phyloP scores from a whole-genome alignment of 768 basidiomycete species.

The Amanita pseudoporphyria region DNA sequence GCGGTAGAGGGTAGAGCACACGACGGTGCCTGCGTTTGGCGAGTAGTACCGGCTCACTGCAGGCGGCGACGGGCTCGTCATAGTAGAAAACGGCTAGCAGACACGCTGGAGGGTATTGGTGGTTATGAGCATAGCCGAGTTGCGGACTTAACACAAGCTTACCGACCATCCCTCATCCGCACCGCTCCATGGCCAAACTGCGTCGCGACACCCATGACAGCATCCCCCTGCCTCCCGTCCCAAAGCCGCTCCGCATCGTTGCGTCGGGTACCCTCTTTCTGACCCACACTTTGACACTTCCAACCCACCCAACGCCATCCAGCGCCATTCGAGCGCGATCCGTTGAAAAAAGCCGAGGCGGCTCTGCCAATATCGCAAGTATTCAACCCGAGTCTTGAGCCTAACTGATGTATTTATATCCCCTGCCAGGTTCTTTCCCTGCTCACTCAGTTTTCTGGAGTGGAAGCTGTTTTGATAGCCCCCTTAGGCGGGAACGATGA shows the following conservation, averaged over 20 bases:
- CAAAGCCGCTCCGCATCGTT: conserved; percentile 56
- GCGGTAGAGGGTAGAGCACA: conserved; percentile 33
- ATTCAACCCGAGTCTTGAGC: neutral
- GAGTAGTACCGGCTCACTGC: conserved; percentile 14
- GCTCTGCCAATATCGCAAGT: conserved; percentile 51
- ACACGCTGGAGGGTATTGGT: neutral
- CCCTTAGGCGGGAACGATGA: conserved; percentile 67
- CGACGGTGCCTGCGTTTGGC: conserved; percentile 29
- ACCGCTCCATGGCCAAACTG: conserved; percentile 18
- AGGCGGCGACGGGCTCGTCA: neutral
- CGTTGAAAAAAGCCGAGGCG: conserved; percentile 58
- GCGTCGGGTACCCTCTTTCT: conserved; percentile 76
- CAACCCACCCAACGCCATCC: conserved; percentile 46
- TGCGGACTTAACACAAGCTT: too few relatives aligned
- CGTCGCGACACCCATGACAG: conserved; percentile 32
- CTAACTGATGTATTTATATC: conserved; percentile 5
- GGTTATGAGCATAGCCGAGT: too few relatives aligned
- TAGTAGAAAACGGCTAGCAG: neutral
- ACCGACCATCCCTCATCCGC: too few relatives aligned
- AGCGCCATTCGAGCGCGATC: conserved; percentile 62
- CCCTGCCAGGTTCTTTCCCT: conserved; percentile 45
- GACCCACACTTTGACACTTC: conserved; percentile 60
- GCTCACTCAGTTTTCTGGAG: conserved; percentile 58
- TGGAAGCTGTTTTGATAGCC: conserved; percentile 64
- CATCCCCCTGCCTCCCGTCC: conserved; percentile 15